A percentile compares a stretch with the other conserved stretches of the same genome.
These are phyloP conservation scores for Mallotus nudiflorus DNA, from an alignment of 345 rosid species.

Conservation along the genomic window DNA sequence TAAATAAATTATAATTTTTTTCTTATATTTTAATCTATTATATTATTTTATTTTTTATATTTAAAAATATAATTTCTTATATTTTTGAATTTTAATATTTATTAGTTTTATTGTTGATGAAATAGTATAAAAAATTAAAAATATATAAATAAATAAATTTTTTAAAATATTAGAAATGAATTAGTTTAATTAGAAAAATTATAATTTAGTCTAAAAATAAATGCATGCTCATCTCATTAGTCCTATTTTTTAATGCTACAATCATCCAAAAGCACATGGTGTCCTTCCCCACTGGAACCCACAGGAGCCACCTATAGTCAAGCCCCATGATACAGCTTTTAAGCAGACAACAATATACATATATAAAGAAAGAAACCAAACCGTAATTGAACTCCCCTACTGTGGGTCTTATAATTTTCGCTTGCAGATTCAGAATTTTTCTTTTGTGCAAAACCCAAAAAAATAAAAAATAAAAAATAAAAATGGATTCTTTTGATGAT, in stretches of 20 bases:
- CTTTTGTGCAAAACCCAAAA: not conserved
- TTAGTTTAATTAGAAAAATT: too few relatives aligned
- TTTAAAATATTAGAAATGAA: not conserved
- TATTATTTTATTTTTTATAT: not conserved
- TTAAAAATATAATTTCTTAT: not conserved
- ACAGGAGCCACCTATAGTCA: not conserved
- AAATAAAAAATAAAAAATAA: not conserved
- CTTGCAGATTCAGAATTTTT: not conserved
- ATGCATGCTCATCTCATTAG: not conserved
- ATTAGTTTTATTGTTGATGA: too few relatives aligned
- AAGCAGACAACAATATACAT: not conserved
- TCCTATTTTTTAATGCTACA: not conserved
- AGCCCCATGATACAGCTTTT: not conserved
- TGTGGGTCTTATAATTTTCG: not conserved
- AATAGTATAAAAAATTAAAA: too few relatives aligned
- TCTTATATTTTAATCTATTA: too few relatives aligned
- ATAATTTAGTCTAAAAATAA: not conserved
- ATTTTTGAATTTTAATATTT: not conserved
- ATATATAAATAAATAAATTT: not conserved
- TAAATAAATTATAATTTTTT: too few relatives aligned
- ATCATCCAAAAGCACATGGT: conserved; percentile 17
- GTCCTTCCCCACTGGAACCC: not conserved
- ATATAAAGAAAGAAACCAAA: not conserved
- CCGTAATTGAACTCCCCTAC: too few relatives aligned
- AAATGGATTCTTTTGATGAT: conserved; percentile 35